Base-by-base conservation (phyloP, 2,329 filamentous ascomycete genomes). In the Penicillium frequentans region DNA sequence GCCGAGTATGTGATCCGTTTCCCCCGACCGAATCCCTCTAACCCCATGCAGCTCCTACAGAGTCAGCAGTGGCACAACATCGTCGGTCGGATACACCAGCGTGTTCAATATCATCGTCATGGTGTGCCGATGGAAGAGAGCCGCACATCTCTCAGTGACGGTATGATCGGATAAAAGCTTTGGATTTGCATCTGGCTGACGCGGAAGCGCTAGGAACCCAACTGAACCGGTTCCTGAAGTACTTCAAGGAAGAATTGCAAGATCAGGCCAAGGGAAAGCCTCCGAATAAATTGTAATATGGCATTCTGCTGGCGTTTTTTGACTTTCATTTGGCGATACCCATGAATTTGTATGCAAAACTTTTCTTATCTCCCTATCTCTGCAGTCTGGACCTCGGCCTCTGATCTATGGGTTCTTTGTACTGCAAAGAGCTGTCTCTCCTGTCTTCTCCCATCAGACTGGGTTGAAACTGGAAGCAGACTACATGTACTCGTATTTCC, bases 51-150 rank as follows among this genome's bases (percentile, higher is more conserved):
- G 75, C 73, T 80, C 55, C 67, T 79, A 50, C 65, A 70, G 52
- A 79, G 76, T 59, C 76, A 74, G 10, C 61, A 70, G 50, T 80
- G 79, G 60, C 77, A 78, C 63, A 69, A 73, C 39, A 70, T 75
- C 63, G 77, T 79, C 45, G 74, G 76, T 27, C 70, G 66, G 54
- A 71, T 79, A 23, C 75, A 79, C 63, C 73, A 74, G 50, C 73
- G 67, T 47, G 65, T 80, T 23, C 74, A 78, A 61, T 70, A 73
- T 52, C 35, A 77, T 21, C 73, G 72, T 55, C 70, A 79, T 61
- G 77, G 77, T 33, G 68, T 73, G 47, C 72, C 75, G 50, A 73
- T 73, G 19, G 75, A 78, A 57, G 73, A 77, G 54, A 74, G 75
- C 68, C 75, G 76, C 46, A 77, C 77, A 39, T 70, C 74, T 13